Evolutionary conservation across 257 asterid species (phyloP).

Genomic region (Anisodus tanguticus): DNA sequence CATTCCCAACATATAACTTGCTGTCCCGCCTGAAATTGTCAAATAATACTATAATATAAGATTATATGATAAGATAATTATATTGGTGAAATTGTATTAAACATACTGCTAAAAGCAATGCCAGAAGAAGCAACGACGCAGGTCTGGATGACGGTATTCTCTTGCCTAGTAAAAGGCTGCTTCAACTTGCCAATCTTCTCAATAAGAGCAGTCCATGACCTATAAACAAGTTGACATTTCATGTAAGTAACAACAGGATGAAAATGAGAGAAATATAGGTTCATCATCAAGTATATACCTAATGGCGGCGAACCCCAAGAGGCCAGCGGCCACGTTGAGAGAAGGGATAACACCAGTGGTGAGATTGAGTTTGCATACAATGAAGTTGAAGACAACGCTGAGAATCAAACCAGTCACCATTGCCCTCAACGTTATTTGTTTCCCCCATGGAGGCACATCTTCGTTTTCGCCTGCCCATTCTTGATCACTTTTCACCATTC

Average conservation of each 20-base stretch:
- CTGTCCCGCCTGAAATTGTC: constrained; percentile 67
- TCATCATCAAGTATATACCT: constrained; percentile 32
- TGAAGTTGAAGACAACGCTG: constrained; percentile 62
- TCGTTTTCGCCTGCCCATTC: not conserved
- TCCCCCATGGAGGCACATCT: constrained; percentile 56
- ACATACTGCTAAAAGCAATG: constrained; percentile 78
- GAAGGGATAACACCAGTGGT: constrained; percentile 81
- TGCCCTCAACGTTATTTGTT: constrained; percentile 59
- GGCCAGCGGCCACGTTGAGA: constrained; percentile 75
- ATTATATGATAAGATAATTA: not conserved
- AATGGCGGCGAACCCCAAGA: constrained; percentile 61
- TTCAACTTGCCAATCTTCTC: constrained; percentile 52
- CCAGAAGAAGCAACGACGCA: constrained; percentile 78
- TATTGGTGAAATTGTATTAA: not conserved
- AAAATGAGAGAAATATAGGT: too few relatives aligned
- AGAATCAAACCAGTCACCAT: constrained; percentile 48
- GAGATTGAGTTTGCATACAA: constrained; percentile 69
- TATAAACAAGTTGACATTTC: not conserved
- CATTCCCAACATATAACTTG: constrained; percentile 75
- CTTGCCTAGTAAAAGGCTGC: constrained; percentile 77
- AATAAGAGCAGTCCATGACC: constrained; percentile 44
- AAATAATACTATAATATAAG: not conserved
- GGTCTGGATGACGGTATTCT: constrained; percentile 73
- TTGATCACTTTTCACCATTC: not conserved
- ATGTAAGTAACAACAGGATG: too few relatives aligned